A percentile compares a stretch with the other conserved stretches of the same genome.
phyloP scores from a whole-genome alignment of 2,329 filamentous ascomycete species.

The Graphilbum sp. region DNA sequence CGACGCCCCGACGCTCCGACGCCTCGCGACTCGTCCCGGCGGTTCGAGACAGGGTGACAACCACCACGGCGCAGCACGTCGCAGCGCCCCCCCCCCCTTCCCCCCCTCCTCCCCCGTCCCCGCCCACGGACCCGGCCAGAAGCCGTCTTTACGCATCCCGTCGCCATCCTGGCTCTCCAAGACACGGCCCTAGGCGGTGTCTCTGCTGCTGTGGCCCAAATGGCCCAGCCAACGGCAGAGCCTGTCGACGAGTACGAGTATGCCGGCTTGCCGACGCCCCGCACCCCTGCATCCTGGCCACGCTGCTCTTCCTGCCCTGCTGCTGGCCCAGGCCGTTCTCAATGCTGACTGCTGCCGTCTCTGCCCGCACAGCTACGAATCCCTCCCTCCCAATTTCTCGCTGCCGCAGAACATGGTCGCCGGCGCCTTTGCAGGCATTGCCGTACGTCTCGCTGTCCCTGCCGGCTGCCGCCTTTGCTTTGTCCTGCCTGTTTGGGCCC shows the following conservation, averaged over 20 bases:
- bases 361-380: conserved; percentile 87
- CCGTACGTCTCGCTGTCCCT: conserved; percentile 37
- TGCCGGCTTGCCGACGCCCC: conserved; percentile 14
- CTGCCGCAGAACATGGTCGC: conserved; percentile 88
- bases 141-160: not conserved
- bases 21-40: too few relatives aligned
- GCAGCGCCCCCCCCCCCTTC: too few relatives aligned
- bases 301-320: not conserved
- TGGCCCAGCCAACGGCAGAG: conserved; percentile 52
- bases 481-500: too few relatives aligned
- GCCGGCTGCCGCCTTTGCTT: not conserved
- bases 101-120: not conserved
- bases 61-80: too few relatives aligned
- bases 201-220: conserved; percentile 50
- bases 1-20: too few relatives aligned
- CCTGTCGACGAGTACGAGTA: conserved; percentile 51
- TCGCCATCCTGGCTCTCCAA: conserved; percentile 48
- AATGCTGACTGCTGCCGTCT: not conserved
- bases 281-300: not conserved
- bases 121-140: not conserved
- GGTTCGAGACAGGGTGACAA: too few relatives aligned
- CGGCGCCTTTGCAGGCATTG: conserved; percentile 91
- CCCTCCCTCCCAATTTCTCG: conserved; percentile 85
- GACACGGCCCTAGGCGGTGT: conserved; percentile 44
- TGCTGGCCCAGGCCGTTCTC: not conserved